Base-by-base conservation (phyloP, 2,329 filamentous ascomycete genomes). In the Alternaria sp. region DNA sequence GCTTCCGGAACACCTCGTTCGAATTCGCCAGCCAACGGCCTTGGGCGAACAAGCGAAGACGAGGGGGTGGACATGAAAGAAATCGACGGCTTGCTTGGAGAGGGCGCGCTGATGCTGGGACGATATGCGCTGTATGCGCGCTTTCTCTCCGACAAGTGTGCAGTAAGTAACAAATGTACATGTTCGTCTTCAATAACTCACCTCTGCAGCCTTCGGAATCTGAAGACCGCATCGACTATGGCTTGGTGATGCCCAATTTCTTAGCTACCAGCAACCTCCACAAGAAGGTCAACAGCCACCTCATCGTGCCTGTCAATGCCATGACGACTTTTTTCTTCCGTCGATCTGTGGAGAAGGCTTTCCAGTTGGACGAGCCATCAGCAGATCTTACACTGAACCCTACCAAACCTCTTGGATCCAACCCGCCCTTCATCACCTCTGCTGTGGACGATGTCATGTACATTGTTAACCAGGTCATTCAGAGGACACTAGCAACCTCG, bases 371-470 rank as follows among this genome's bases (percentile, higher is more conserved):
- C 73, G 96, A 99, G 76, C 86, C 89, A 21, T 95, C 95, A 0
- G 80, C 84, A 0, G 92, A 92, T 21, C 81, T 99, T 21, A 90
- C 91, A 0, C 82, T 99, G 33, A 92, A 89, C 72, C 83, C 89
- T 40, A 88, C 85, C 70, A 90, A 85, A 71, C 83, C 89, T 3
- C 82, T 97, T 41, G 87, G 90, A 51, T 86, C 88, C 57, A 92
- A 93, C 68, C 86, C 92, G 3, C 95, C 95, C 0, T 96, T 92
- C 72, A 97, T 99, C 70, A 94, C 95, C 41, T 93, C 93, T 2
- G 93, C 94, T 0, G 93, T 99, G 8, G 95, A 99, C 80, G 95
- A 97, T 79, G 93, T 98, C 72, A 98, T 99, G 94, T 99, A 98
- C 79, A 97, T 99, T 69, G 91, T 97, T 74, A 96, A 96, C 74